A percentile compares a stretch with the other conserved stretches of the same genome.
Conservation (phyloP, 176 grass and related monocot species). For the sorghum (Sorghum bicolor) region DNA sequence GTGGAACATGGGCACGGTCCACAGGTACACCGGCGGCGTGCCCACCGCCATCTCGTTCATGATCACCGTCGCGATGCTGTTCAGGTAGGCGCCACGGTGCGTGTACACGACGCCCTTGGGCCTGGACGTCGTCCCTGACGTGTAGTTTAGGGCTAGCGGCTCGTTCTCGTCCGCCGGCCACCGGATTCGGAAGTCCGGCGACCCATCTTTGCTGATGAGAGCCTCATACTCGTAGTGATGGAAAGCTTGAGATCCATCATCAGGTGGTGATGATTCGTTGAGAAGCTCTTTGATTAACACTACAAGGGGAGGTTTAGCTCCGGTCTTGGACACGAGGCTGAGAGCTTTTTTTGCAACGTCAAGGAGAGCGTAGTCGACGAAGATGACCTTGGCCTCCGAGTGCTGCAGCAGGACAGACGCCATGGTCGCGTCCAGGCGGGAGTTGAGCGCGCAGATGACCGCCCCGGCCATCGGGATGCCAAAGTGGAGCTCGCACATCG, state of each 20-base stretch:
- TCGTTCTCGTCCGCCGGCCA: slow-evolving; percentile 61
- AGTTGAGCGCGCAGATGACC: slow-evolving; percentile 58
- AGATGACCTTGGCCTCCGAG: slow-evolving; percentile 57
- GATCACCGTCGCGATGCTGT: slow-evolving; percentile 41
- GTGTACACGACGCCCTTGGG: slow-evolving; percentile 66
- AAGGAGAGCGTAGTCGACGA: slow-evolving; percentile 42
- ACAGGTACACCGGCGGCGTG: slow-evolving; percentile 50
- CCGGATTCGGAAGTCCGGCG: slow-evolving; percentile 35
- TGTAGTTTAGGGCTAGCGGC: slow-evolving; percentile 62
- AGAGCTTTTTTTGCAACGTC: slow-evolving; percentile 37
- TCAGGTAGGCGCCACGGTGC: slow-evolving; percentile 56
- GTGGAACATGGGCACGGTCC: slow-evolving; percentile 72
- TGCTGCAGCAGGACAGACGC: slow-evolving; percentile 44
- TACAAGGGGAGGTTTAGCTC: slow-evolving; percentile 30
- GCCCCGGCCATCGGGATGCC: slow-evolving; percentile 59
- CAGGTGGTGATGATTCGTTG: neutral
- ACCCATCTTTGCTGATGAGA: neutral
- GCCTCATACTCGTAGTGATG: slow-evolving; percentile 42
- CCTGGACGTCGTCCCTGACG: slow-evolving; percentile 65
- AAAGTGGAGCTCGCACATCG: slow-evolving; percentile 62
- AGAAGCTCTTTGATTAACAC: slow-evolving; percentile 42
- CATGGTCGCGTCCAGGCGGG: slow-evolving; percentile 54
- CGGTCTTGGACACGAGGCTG: slow-evolving; percentile 24
- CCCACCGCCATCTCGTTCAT: slow-evolving; percentile 32
- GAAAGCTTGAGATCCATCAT: neutral